These are phyloP conservation scores for Fusarium hainanense DNA, from an alignment of 2,329 filamentous ascomycete species.

Conservation along the genomic window DNA sequence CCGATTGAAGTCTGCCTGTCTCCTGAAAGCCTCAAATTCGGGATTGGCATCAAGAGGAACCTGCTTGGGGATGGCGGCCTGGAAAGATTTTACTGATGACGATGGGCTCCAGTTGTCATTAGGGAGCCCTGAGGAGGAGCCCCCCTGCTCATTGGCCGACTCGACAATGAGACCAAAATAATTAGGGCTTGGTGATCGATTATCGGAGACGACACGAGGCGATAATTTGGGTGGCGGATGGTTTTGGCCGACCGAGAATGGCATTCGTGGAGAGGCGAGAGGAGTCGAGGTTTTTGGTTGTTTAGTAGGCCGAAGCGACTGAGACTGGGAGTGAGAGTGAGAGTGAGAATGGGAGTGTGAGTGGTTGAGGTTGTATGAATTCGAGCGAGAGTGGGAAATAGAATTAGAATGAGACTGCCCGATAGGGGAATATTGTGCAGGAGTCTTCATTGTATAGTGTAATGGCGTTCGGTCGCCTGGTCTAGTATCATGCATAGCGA, in stretches of 20 bases:
- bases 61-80: conserved; percentile 73
- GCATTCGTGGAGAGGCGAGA: conserved; percentile 61
- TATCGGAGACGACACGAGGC: conserved; percentile 52
- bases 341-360: conserved; percentile 54
- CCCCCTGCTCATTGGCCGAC: conserved; percentile 65
- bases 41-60: conserved; percentile 80
- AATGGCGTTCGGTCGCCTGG: conserved; percentile 51
- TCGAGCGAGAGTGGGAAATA: conserved; percentile 45
- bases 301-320: conserved; percentile 54
- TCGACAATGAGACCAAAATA: conserved; percentile 86
- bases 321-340: conserved; percentile 51
- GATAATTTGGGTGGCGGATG: conserved; percentile 65
- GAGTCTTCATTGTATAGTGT: conserved; percentile 61
- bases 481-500: conserved; percentile 50
- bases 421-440: conserved; percentile 52
- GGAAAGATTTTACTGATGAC: conserved; percentile 76
- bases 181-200: conserved; percentile 75
- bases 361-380: conserved; percentile 55
- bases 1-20: conserved; percentile 74
- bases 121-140: conserved; percentile 70
- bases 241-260: conserved; percentile 66
- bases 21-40: conserved; percentile 83
- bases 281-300: conserved; percentile 62
- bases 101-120: conserved; percentile 81
- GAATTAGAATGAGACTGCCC: conserved; percentile 46